A percentile compares a stretch with the other conserved stretches of the same genome.
Conservation (phyloP, 306 rosid genomes). For the Trifolium repens region DNA sequence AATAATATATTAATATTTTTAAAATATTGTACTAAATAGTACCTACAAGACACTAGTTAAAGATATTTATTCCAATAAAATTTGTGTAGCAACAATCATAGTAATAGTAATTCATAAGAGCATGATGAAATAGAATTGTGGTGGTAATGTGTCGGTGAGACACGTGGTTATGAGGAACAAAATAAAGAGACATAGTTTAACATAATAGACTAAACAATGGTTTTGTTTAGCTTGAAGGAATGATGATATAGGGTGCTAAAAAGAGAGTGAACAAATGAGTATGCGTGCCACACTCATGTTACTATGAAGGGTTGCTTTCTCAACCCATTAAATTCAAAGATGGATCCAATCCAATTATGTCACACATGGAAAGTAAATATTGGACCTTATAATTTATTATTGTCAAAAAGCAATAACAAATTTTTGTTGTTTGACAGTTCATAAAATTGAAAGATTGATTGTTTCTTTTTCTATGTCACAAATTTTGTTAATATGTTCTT, state of each 20-base stretch:
- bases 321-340: conserved; percentile 45
- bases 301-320: conserved; percentile 58
- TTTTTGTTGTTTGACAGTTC: conserved; percentile 44
- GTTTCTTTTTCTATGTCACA: neutral
- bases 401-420: conserved; percentile 16
- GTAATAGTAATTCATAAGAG: no score
- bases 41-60: no score
- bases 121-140: no score
- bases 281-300: conserved; percentile 60
- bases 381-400: conserved; percentile 29
- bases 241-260: conserved; percentile 55
- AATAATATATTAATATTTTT: no score
- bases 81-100: no score
- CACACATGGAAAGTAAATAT: conserved; percentile 46
- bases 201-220: neutral
- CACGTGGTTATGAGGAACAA: neutral
- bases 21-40: no score
- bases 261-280: conserved; percentile 59
- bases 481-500: no score
- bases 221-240: conserved; percentile 32
- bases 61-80: no score
- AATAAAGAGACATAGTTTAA: neutral
- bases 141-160: neutral
- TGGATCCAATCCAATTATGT: neutral
- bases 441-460: conserved; percentile 53